These are phyloP conservation scores for Fusarium subglutinans DNA, from an alignment of 2,329 filamentous ascomycete species.

Conservation along the genomic window DNA sequence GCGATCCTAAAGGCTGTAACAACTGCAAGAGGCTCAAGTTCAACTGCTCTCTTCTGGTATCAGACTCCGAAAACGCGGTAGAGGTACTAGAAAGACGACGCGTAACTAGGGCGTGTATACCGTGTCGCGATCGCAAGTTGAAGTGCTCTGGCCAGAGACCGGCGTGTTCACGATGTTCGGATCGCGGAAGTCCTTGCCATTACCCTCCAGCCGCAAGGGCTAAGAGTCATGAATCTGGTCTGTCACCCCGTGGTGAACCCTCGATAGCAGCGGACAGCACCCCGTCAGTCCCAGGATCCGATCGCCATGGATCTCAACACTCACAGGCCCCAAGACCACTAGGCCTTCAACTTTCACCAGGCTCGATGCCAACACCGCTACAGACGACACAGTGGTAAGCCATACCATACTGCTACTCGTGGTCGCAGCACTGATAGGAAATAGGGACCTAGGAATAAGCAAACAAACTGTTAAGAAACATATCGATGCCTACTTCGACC, in stretches of 20 bases:
- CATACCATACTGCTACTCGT: fast-evolving
- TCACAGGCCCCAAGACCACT: not conserved
- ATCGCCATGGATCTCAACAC: not conserved
- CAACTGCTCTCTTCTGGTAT: not conserved
- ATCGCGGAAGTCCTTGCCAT: not conserved
- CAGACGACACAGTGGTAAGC: not conserved
- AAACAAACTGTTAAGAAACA: slow-evolving; percentile 12
- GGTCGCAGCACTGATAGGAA: not conserved
- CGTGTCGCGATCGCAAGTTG: slow-evolving; percentile 14
- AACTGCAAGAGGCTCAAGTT: slow-evolving; percentile 17
- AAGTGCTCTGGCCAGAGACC: slow-evolving; percentile 16
- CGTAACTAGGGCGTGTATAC: slow-evolving; percentile 11
- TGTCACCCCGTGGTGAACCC: not conserved
- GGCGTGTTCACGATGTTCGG: slow-evolving; percentile 1
- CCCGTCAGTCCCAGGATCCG: not conserved
- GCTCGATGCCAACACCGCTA: not conserved
- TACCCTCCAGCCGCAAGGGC: not conserved
- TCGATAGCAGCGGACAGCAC: not conserved
- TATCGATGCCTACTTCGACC: slow-evolving; percentile 21
- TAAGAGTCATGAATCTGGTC: not conserved
- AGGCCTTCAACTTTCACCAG: not conserved
- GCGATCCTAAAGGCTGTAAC: not conserved
- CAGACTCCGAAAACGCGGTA: not conserved
- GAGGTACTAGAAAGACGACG: slow-evolving; percentile 3
- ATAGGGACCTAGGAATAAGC: slow-evolving; percentile 3